A percentile compares a stretch with the other conserved stretches of the same genome.
Conservation (phyloP, 148 eudicot species). For the Amaranthus palmeri region DNA sequence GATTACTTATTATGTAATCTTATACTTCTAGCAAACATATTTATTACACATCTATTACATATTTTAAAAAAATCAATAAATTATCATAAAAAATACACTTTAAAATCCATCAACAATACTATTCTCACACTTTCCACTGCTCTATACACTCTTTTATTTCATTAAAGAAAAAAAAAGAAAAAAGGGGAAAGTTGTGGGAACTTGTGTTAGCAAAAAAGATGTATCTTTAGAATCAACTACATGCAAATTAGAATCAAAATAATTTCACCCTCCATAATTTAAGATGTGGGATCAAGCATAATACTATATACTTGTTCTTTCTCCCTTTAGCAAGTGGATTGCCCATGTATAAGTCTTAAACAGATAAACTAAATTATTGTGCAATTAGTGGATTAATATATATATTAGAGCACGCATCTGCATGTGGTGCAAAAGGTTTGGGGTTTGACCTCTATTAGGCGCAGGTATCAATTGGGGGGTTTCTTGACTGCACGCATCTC, state of each 20-base stretch:
- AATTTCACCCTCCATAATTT: slow-evolving; percentile 16
- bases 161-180: not conserved
- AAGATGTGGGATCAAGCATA: slow-evolving; percentile 2
- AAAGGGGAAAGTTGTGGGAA: not conserved
- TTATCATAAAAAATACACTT: not conserved
- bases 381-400: too few relatives aligned
- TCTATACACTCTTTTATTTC: not conserved
- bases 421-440: too few relatives aligned
- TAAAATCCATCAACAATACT: not conserved
- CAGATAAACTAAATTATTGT: slow-evolving; percentile 17
- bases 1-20: too few relatives aligned
- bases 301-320: not conserved
- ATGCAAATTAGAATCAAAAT: slow-evolving; percentile 33
- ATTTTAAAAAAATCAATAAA: not conserved
- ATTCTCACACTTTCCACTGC: not conserved
- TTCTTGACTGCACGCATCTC: too few relatives aligned
- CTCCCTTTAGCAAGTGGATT: not conserved
- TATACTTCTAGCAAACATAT: too few relatives aligned
- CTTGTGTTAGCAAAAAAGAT: not conserved
- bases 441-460: too few relatives aligned
- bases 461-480: too few relatives aligned
- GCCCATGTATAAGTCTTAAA: slow-evolving; percentile 4
- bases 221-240: slow-evolving; percentile 27
- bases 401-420: too few relatives aligned
- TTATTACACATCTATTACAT: too few relatives aligned